These are phyloP conservation scores for Colletotrichum somersetense DNA, from an alignment of 2,329 filamentous ascomycete genomes.

Conservation along the genomic window DNA sequence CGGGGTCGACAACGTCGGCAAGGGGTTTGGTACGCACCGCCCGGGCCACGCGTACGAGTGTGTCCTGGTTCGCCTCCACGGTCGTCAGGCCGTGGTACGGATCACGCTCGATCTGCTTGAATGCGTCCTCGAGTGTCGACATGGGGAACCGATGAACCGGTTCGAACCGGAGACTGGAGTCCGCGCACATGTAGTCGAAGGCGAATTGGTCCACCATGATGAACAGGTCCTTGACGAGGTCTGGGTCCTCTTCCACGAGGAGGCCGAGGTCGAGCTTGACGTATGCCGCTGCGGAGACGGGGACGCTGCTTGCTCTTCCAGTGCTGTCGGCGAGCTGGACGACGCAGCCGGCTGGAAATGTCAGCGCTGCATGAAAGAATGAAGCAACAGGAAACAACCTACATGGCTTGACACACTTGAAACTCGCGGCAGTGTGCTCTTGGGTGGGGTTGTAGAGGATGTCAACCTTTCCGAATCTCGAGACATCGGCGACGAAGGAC, in stretches of 20 bases:
- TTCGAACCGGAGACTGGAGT: slow-evolving; percentile 11
- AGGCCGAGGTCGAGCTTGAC: slow-evolving; percentile 51
- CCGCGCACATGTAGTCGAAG: background rate
- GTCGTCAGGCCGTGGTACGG: slow-evolving; percentile 25
- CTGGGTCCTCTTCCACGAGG: slow-evolving; percentile 50
- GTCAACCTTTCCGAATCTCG: slow-evolving; percentile 47
- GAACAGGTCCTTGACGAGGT: slow-evolving; percentile 50
- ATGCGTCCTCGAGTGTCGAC: slow-evolving; percentile 45
- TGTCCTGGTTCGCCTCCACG: slow-evolving; percentile 28
- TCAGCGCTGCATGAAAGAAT: slow-evolving; percentile 32
- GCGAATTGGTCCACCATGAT: slow-evolving; percentile 40
- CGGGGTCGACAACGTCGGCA: slow-evolving; percentile 49
- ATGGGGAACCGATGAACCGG: slow-evolving; percentile 39
- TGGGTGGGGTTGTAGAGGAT: slow-evolving; percentile 58
- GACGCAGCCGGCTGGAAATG: slow-evolving; percentile 49
- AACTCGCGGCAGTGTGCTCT: slow-evolving; percentile 49
- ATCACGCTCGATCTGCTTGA: slow-evolving; percentile 45
- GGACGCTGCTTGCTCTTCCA: slow-evolving; percentile 33
- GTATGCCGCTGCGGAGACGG: slow-evolving; percentile 43
- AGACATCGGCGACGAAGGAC: slow-evolving; percentile 50
- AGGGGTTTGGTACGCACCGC: slow-evolving; percentile 46
- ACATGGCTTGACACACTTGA: slow-evolving; percentile 54
- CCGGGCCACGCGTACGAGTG: slow-evolving; percentile 45
- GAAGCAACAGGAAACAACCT: slow-evolving; percentile 45
- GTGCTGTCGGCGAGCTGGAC: slow-evolving; percentile 49